A percentile compares a stretch with the other conserved stretches of the same genome.
These are phyloP conservation scores for Gnomoniopsis sp. DNA, from an alignment of 2,329 filamentous ascomycete genomes.

Conservation along the genomic window DNA sequence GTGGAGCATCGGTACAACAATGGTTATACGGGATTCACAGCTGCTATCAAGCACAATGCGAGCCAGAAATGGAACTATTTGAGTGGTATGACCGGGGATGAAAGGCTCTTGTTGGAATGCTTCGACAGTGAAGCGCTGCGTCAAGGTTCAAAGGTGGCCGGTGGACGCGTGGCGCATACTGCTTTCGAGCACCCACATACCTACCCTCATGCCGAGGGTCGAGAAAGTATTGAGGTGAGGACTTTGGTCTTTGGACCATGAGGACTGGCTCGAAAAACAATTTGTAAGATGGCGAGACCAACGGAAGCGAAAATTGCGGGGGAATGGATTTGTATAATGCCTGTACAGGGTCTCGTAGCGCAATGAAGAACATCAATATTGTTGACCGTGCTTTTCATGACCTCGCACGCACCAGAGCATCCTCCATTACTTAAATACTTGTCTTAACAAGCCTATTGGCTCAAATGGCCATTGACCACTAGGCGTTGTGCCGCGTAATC, in stretches of 20 bases:
- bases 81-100: conserved; percentile 71
- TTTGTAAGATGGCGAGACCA: too few species aligned
- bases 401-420: too few species aligned
- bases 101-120: conserved; percentile 75
- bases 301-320: too few species aligned
- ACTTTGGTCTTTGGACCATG: conserved; percentile 74
- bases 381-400: too few species aligned
- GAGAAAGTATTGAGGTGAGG: conserved; percentile 89
- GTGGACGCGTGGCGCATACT: conserved; percentile 64
- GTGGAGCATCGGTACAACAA: conserved; percentile 72
- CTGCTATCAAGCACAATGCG: conserved; percentile 59
- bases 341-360: too few species aligned
- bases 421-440: too few species aligned
- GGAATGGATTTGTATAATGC: too few species aligned
- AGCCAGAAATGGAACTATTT: conserved; percentile 75
- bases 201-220: conserved; percentile 62
- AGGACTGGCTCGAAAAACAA: conserved; percentile 14
- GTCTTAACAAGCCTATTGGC: too few species aligned
- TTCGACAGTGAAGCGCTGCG: conserved; percentile 63
- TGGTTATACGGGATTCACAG: conserved; percentile 69
- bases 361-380: too few species aligned
- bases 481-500: too few species aligned
- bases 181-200: conserved; percentile 78
- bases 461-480: too few species aligned
- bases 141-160: conserved; percentile 44